Percentiles rank a stretch among this genome's conserved stretches.
phyloP scores from a whole-genome alignment of 2,329 filamentous ascomycete species.

The Talaromyces sp. region DNA sequence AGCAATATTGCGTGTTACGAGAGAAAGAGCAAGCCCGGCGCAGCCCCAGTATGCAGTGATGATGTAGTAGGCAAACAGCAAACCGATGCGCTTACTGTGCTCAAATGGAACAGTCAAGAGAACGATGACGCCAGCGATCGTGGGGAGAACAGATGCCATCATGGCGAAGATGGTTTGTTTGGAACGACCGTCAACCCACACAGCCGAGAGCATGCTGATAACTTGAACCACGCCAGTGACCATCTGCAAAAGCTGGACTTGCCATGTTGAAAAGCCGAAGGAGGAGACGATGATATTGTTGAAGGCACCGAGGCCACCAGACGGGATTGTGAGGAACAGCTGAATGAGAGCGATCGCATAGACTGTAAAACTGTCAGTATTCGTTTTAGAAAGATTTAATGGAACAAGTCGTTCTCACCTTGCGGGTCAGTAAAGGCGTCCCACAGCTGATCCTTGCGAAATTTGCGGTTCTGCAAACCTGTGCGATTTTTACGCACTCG shows the following conservation, averaged over 20 bases:
- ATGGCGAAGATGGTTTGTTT: constrained; percentile 4
- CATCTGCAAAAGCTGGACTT: constrained; percentile 7
- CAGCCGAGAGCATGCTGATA: not conserved
- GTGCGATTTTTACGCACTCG: constrained; percentile 9
- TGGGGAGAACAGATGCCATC: constrained; percentile 3
- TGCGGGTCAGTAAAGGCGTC: constrained; percentile 10
- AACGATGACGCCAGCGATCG: constrained; percentile 4
- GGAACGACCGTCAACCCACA: constrained; percentile 4
- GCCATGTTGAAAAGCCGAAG: constrained; percentile 7
- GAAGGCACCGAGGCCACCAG: constrained; percentile 6
- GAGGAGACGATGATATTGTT: constrained; percentile 7
- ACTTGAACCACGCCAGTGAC: constrained; percentile 4
- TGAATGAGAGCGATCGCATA: constrained; percentile 5
- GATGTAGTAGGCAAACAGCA: constrained; percentile 66
- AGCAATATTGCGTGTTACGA: constrained; percentile 66
- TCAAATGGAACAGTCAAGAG: constrained; percentile 4
- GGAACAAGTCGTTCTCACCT: not conserved
- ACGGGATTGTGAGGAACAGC: constrained; percentile 1
- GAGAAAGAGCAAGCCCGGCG: constrained; percentile 62
- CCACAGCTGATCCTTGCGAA: constrained; percentile 9
- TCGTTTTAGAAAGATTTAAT: not conserved
- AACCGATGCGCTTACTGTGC: constrained; percentile 32
- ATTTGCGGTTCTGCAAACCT: constrained; percentile 3
- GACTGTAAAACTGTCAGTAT: not conserved
- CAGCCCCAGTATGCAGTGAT: constrained; percentile 75